These are phyloP conservation scores for Bothriochloa decipiens DNA, from an alignment of 176 grass and related monocot species.

Conservation along the genomic window DNA sequence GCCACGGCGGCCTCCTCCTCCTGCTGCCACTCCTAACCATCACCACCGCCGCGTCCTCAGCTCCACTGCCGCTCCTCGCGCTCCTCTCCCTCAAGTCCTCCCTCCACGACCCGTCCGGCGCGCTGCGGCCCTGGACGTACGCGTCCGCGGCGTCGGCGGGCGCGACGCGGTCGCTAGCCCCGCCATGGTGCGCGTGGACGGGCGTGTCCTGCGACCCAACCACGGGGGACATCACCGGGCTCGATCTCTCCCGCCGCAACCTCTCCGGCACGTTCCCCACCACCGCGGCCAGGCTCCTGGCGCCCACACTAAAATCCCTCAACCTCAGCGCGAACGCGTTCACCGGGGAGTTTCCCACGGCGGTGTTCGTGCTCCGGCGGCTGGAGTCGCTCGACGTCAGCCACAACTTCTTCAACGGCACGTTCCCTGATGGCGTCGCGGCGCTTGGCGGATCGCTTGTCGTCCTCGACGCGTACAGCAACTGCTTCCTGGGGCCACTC, in stretches of 20 bases:
- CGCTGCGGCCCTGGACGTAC: slow-evolving; percentile 71
- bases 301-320: slow-evolving; percentile 57
- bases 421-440: slow-evolving; percentile 58
- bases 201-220: slow-evolving; percentile 58
- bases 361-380: slow-evolving; percentile 60
- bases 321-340: slow-evolving; percentile 82
- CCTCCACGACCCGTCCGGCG: slow-evolving; percentile 54
- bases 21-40: slow-evolving; percentile 49
- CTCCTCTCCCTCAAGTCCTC: slow-evolving; percentile 74
- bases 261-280: slow-evolving; percentile 67
- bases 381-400: slow-evolving; percentile 68
- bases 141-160: slow-evolving; percentile 37
- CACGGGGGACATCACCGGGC: slow-evolving; percentile 49
- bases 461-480: slow-evolving; percentile 73
- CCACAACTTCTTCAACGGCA: slow-evolving; percentile 82
- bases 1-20: slow-evolving; percentile 25
- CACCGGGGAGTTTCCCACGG: slow-evolving; percentile 46
- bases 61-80: slow-evolving; percentile 62
- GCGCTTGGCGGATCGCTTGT: slow-evolving; percentile 41
- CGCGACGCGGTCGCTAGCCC: slow-evolving; percentile 32
- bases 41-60: slow-evolving; percentile 39
- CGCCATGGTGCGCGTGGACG: slow-evolving; percentile 84
- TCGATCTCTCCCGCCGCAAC: slow-evolving; percentile 80
- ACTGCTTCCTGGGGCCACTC: slow-evolving; percentile 67
- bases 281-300: slow-evolving; percentile 60